Evolutionary conservation across 352 stramenopile genomes (phyloP), one percentile per base, ranked within the genome.

Genomic region (Globisporangium recalcitrans): DNA sequence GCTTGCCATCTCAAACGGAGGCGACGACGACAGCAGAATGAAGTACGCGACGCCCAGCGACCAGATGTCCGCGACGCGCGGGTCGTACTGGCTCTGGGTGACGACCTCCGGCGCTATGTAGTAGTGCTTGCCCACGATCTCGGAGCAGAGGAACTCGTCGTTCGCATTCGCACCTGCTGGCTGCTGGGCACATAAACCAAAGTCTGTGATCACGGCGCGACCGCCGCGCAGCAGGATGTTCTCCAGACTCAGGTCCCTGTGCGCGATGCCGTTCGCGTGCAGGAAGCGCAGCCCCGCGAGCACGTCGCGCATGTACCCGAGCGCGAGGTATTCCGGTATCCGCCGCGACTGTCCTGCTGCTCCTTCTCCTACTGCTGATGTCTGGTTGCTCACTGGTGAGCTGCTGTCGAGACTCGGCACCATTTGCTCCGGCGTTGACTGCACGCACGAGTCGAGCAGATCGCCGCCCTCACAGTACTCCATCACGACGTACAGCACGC

Each of bases 61-160:
- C 94, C 94, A 98, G 42, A 98, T 73, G 69, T 99, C 95, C 38
- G 94, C 85, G 13, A 81, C 73, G 62, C 91, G 95, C 4, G 93
- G 93, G 78, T 99, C 93, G 75, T 98, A 98, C 32, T 77, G 64
- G 22, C 14, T 46, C 75, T 87, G 40, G 13, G 69, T 68, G 36
- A 94, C 81, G 51, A 98, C 85, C 75, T 99, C 96, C 1, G 95
- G 96, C n/a, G 91, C 93, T 90, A 99, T 99, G 72, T 98, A 99
- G 65, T 97, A 97, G 55, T 93, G 85, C 69, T 98, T 98, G 44
- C 96, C 96, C 70, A 90, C 82, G 49, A 65, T 77, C 49, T 87
- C 79, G 19, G 73, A 60, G 48, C 81, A 88, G 22, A 58, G 48
- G 86, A 90, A 79, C 77, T 48, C 57, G 61, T 74, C 9, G 21